Evolutionary conservation across 179 eudicot species (phyloP).

Genomic region (Nepenthes alata): DNA sequence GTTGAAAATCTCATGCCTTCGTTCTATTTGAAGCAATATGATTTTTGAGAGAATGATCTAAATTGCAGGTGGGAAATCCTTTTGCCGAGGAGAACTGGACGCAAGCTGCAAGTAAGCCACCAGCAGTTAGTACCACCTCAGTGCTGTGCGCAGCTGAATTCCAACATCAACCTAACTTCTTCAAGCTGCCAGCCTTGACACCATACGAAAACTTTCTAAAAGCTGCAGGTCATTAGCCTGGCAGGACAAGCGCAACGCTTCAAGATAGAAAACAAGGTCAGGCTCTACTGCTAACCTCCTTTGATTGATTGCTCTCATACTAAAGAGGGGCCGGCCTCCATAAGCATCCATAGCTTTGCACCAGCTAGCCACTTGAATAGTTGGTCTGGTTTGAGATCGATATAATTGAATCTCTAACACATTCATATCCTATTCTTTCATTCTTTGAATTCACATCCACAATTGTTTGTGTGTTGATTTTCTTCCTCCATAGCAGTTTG

Average conservation of each 20-base stretch:
- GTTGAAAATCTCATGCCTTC: too few species aligned
- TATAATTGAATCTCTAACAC: background rate
- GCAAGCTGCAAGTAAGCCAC: conserved; percentile 7
- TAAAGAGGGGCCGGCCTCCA: background rate
- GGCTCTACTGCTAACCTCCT: background rate
- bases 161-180: conserved; percentile 37
- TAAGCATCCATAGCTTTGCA: too few species aligned
- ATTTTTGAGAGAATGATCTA: background rate
- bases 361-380: too few species aligned
- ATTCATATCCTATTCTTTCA: background rate
- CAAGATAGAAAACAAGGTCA: background rate
- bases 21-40: too few species aligned
- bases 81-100: conserved; percentile 13
- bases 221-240: conserved; percentile 58
- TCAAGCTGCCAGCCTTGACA: conserved; percentile 64
- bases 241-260: background rate
- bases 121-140: conserved; percentile 11
- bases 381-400: background rate
- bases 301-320: background rate
- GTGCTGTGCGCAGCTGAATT: conserved; percentile 41
- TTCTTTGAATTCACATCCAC: background rate
- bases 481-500: too few species aligned
- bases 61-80: conserved; percentile 38
- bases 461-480: too few species aligned
- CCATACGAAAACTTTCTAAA: conserved; percentile 82